These are phyloP conservation scores for Lagenidium giganteum DNA, from an alignment of 352 stramenopile genomes.

Conservation along the genomic window DNA sequence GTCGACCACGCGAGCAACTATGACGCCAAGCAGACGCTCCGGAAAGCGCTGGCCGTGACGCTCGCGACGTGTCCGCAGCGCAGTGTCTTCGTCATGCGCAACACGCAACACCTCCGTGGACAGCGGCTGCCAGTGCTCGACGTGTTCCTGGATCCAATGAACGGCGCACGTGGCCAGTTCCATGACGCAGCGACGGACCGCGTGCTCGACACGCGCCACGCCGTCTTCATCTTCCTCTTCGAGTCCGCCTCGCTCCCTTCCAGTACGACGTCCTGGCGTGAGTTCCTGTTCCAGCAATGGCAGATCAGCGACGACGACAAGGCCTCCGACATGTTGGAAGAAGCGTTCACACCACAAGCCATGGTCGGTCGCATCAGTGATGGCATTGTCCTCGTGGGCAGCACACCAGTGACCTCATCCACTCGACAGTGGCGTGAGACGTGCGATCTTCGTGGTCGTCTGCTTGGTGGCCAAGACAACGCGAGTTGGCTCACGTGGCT, in stretches of 20 bases:
- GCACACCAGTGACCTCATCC: too few species aligned
- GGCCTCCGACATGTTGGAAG: background rate
- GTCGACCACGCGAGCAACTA: constrained; percentile 21
- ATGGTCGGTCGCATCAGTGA: constrained; percentile 54
- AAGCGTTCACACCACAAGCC: constrained; percentile 66
- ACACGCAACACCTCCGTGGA: constrained; percentile 32
- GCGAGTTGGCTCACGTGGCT: background rate
- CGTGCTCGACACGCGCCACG: constrained; percentile 44
- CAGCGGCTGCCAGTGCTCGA: constrained; percentile 51
- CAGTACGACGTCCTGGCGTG: constrained; percentile 26
- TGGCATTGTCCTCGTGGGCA: constrained; percentile 24
- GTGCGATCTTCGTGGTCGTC: constrained; percentile 10
- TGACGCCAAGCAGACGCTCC: constrained; percentile 43
- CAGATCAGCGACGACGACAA: constrained; percentile 18
- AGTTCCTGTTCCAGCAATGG: constrained; percentile 56
- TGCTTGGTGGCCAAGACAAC: too few species aligned
- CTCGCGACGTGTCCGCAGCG: constrained; percentile 38
- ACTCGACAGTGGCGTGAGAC: background rate
- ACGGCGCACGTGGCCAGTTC: constrained; percentile 56
- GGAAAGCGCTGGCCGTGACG: constrained; percentile 22
- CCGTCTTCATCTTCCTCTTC: constrained; percentile 62
- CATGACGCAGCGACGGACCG: constrained; percentile 19
- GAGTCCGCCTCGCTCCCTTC: constrained; percentile 12
- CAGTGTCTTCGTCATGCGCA: constrained; percentile 46
- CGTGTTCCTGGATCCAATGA: constrained; percentile 65